These are phyloP conservation scores for Colletotrichum godetiae DNA, from an alignment of 2,329 filamentous ascomycete genomes.

Conservation along the genomic window DNA sequence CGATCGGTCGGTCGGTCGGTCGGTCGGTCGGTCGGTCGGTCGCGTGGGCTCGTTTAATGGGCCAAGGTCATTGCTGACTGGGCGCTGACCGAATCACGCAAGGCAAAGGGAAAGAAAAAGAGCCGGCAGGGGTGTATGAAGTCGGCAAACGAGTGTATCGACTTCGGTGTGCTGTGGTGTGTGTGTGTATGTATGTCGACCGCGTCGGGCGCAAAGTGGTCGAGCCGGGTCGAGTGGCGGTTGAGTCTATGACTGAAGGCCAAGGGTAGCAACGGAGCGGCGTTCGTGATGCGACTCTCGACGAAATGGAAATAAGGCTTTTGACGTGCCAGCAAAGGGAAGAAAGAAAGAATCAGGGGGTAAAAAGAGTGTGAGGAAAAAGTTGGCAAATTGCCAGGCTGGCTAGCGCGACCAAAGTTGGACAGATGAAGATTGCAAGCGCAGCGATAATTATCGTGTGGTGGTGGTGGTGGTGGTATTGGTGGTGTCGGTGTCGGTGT, in stretches of 20 bases:
- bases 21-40: slow-evolving; percentile 33
- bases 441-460: slow-evolving; percentile 14
- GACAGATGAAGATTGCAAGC: slow-evolving; percentile 27
- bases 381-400: slow-evolving; percentile 28
- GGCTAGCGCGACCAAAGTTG: slow-evolving; percentile 22
- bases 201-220: slow-evolving; percentile 15
- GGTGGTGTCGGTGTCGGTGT: slow-evolving; percentile 26
- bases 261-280: neutral
- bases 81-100: slow-evolving; percentile 17
- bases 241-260: neutral
- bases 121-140: neutral
- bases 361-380: slow-evolving; percentile 33
- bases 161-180: neutral
- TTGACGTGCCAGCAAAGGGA: neutral
- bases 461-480: neutral
- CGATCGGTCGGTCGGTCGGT: slow-evolving; percentile 32
- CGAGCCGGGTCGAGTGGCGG: slow-evolving; percentile 11
- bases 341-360: slow-evolving; percentile 11
- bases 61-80: slow-evolving; percentile 41
- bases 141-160: slow-evolving; percentile 24
- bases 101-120: slow-evolving; percentile 11
- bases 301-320: neutral
- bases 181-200: slow-evolving; percentile 2
- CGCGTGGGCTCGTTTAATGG: slow-evolving; percentile 38
- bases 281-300: slow-evolving; percentile 15